Evolutionary conservation across 2,329 filamentous ascomycete species (phyloP).

Genomic region (Akanthomyces muscarius): DNA sequence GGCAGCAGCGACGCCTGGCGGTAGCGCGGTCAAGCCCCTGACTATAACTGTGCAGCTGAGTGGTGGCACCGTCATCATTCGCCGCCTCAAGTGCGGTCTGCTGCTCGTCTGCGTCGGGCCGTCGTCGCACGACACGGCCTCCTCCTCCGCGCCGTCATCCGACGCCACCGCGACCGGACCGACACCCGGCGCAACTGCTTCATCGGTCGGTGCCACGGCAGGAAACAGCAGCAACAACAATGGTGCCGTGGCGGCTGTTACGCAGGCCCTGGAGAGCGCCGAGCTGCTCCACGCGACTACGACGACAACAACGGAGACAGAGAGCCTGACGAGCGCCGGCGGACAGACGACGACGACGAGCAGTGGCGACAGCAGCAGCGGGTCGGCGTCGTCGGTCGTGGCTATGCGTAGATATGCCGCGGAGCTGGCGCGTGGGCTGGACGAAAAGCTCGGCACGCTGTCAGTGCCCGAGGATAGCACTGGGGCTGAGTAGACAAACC

Average conservation of each 20-base stretch:
- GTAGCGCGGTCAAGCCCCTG: constrained; percentile 31
- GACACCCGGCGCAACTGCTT: neutral
- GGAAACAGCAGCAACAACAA: constrained; percentile 19
- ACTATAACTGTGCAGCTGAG: constrained; percentile 57
- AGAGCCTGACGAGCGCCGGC: constrained; percentile 44
- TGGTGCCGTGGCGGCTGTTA: constrained; percentile 24
- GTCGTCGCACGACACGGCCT: constrained; percentile 26
- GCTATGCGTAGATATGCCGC: constrained; percentile 53
- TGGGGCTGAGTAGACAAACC: constrained; percentile 28
- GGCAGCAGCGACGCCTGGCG: constrained; percentile 4
- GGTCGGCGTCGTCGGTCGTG: constrained; percentile 44
- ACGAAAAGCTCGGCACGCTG: constrained; percentile 54
- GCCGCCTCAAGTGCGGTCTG: constrained; percentile 54
- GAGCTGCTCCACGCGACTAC: constrained; percentile 25
- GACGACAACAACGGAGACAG: constrained; percentile 25
- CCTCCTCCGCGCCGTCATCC: constrained; percentile 19
- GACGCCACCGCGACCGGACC: neutral
- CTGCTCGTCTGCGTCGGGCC: constrained; percentile 59
- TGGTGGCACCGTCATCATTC: constrained; percentile 56
- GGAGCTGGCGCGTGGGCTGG: constrained; percentile 56
- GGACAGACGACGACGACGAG: constrained; percentile 42
- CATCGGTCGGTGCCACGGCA: neutral
- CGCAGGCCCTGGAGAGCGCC: constrained; percentile 25
- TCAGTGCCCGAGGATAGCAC: constrained; percentile 51
- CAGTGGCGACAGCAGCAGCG: constrained; percentile 33